Conservation (phyloP, 2,329 filamentous ascomycete genomes). For the Domatiomyces catenatus region DNA sequence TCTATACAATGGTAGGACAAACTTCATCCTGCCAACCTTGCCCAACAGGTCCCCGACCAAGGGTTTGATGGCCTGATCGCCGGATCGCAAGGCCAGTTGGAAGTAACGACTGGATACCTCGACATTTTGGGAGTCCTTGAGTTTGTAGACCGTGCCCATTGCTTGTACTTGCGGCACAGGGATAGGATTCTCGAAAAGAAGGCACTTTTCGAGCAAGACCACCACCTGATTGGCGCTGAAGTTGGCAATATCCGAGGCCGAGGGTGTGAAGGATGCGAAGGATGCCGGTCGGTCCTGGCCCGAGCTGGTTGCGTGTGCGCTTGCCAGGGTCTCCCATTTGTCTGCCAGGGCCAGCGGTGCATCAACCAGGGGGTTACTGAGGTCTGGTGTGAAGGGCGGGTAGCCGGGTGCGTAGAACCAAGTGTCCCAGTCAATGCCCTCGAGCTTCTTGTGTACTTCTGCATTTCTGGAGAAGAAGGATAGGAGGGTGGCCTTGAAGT, state of each 20-base stretch:
- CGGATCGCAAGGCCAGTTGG: conserved; percentile 59
- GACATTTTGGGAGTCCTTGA: conserved; percentile 62
- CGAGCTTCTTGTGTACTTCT: conserved; percentile 44
- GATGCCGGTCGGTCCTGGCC: conserved; percentile 14
- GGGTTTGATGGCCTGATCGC: conserved; percentile 52
- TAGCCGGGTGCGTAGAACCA: conserved; percentile 81
- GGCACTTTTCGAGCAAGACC: conserved; percentile 72
- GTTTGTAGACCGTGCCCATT: conserved; percentile 61
- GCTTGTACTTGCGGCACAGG: conserved; percentile 48
- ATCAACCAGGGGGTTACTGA: conserved; percentile 77
- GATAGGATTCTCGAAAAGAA: conserved; percentile 51
- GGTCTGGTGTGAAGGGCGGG: conserved; percentile 67
- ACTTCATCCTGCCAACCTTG: conserved; percentile 88
- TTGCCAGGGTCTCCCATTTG: conserved; percentile 53
- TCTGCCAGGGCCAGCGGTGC: conserved; percentile 67
- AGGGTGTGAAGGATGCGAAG: conserved; percentile 46
- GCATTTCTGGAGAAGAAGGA: conserved; percentile 55
- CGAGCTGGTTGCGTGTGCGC: conserved; percentile 8
- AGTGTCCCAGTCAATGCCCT: conserved; percentile 70
- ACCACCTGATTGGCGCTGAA: conserved; percentile 81
- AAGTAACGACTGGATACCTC: conserved; percentile 74
- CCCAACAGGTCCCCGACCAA: conserved; percentile 62
- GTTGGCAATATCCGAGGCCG: conserved; percentile 49
- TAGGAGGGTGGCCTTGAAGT: conserved; percentile 80
- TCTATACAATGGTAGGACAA: conserved; percentile 66